Conservation (phyloP, 768 basidiomycete genomes). For the Tremella mesenterica region DNA sequence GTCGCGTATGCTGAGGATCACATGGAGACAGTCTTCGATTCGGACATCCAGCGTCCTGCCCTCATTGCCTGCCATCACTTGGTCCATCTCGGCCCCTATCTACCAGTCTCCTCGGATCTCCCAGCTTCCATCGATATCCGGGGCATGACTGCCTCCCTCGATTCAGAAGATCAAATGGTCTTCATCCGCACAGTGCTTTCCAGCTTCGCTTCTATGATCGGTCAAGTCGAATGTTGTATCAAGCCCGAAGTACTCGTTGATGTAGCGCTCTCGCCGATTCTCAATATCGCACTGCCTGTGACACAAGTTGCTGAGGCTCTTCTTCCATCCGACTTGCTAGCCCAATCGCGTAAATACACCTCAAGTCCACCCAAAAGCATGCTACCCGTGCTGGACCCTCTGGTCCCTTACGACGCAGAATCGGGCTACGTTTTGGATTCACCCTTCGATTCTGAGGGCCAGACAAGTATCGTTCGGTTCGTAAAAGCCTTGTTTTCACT, state of each 20-base stretch:
- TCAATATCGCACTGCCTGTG: conserved; percentile 2
- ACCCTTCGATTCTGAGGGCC: conserved; percentile 52
- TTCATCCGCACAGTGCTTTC: conserved; percentile 4
- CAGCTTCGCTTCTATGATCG: conserved; percentile 5
- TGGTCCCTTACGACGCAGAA: conserved; percentile 11
- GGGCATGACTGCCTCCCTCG: conserved; percentile 1
- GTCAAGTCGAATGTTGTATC: conserved; percentile 6
- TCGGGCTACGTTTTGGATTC: no score
- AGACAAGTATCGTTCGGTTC: conserved; percentile 58
- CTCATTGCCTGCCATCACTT: conserved; percentile 31
- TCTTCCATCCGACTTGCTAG: conserved; percentile 7
- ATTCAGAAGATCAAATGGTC: conserved; percentile 3
- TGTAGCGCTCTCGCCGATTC: conserved; percentile 16
- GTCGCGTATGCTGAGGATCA: conserved; percentile 19
- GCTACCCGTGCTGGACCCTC: conserved; percentile 25
- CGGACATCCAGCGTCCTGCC: conserved; percentile 23
- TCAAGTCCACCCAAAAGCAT: conserved; percentile 7
- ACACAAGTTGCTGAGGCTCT: conserved; percentile 7
- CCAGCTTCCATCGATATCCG: conserved; percentile 1
- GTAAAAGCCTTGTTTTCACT: conserved; percentile 54
- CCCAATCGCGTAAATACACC: not conserved
- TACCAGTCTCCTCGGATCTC: conserved; percentile 1
- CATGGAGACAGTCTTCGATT: conserved; percentile 9
- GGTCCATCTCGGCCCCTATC: conserved; percentile 16
- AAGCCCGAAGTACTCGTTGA: conserved; percentile 29